phyloP scores from a whole-genome alignment of 106 monocot species.

The Alisma plantagoaquatica region DNA sequence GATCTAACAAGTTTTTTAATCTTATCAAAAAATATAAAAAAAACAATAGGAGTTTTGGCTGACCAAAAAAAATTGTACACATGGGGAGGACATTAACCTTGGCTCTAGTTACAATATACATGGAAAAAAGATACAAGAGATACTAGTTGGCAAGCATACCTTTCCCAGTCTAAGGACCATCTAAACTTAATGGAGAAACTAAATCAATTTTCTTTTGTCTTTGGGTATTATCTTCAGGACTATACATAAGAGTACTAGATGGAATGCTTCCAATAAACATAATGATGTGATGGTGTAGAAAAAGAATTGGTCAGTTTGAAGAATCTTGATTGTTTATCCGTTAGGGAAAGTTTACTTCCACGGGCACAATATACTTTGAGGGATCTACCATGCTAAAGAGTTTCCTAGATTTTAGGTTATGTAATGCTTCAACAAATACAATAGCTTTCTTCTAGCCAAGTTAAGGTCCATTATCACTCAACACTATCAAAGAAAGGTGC shows the following conservation, averaged over 20 bases:
- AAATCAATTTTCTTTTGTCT: constrained; percentile 54
- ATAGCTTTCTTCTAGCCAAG: constrained; percentile 86
- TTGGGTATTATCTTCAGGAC: constrained; percentile 64
- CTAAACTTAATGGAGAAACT: constrained; percentile 83
- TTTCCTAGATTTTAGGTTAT: constrained; percentile 48
- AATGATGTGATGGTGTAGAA: constrained; percentile 78
- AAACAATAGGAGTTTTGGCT: too few relatives aligned
- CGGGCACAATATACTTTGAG: constrained; percentile 74
- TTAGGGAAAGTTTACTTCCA: constrained; percentile 48
- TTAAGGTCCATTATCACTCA: constrained; percentile 47
- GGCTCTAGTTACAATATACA: too few relatives aligned
- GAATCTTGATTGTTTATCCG: constrained; percentile 27
- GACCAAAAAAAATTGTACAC: too few relatives aligned
- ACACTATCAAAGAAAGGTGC: constrained; percentile 20
- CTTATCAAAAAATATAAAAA: too few relatives aligned
- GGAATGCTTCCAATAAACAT: constrained; percentile 88
- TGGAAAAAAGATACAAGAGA: constrained; percentile 63
- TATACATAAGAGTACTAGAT: constrained; percentile 76
- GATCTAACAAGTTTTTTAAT: too few relatives aligned
- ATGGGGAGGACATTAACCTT: too few relatives aligned
- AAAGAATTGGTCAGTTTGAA: constrained; percentile 38
- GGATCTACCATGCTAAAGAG: constrained; percentile 55
- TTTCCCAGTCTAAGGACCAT: constrained; percentile 46
- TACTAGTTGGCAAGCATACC: constrained; percentile 37
- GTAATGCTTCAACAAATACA: constrained; percentile 68